These are phyloP conservation scores for Diaporthe aspalathi DNA, from an alignment of 2,329 filamentous ascomycete genomes.

Conservation along the genomic window DNA sequence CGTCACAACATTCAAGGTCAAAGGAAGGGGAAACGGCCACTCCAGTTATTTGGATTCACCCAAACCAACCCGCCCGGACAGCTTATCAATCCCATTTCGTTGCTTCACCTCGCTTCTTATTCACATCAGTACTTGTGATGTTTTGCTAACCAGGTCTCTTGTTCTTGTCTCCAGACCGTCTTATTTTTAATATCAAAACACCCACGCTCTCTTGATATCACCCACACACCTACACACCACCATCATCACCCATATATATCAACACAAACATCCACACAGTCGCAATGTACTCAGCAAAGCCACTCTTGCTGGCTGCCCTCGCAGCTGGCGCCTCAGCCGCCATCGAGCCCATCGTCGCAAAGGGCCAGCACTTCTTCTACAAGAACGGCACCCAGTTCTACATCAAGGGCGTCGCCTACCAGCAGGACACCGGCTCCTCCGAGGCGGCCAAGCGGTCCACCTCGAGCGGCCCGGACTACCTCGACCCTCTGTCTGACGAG, in stretches of 20 bases:
- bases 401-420: constrained; percentile 95
- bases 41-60: background rate
- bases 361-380: constrained; percentile 76
- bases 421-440: constrained; percentile 73
- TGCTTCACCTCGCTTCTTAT: background rate
- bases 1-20: background rate
- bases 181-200: constrained; percentile 31
- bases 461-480: constrained; percentile 66
- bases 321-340: constrained; percentile 33
- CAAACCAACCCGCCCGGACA: background rate
- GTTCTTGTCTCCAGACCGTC: constrained; percentile 28
- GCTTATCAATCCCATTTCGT: background rate
- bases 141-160: constrained; percentile 29
- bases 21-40: background rate
- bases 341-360: constrained; percentile 39
- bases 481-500: constrained; percentile 83
- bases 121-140: background rate
- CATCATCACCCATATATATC: no score
- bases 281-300: constrained; percentile 38
- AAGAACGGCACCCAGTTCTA: constrained; percentile 76
- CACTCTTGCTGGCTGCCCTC: constrained; percentile 35
- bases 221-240: background rate
- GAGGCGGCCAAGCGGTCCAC: constrained; percentile 59
- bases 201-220: constrained; percentile 25
- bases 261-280: background rate